A percentile compares a stretch with the other conserved stretches of the same genome.
Evolutionary conservation across 169 alveolate genomes (phyloP).

Genomic region (Amoebophrya sp.): DNA sequence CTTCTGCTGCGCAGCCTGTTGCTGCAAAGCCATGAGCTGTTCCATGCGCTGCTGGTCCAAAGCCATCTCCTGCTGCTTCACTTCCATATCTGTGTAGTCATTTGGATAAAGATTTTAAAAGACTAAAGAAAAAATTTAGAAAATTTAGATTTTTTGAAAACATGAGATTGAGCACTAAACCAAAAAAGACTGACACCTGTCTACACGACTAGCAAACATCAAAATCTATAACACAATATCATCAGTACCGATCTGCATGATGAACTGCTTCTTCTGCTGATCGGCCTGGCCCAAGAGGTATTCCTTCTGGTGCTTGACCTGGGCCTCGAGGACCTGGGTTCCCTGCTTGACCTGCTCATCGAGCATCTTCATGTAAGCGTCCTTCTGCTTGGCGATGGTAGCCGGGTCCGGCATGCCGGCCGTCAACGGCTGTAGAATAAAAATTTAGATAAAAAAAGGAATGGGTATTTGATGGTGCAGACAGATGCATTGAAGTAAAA

Average conservation of each 20-base stretch:
- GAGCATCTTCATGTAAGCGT: not conserved
- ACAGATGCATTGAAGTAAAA: too few relatives aligned
- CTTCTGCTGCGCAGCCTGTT: not conserved
- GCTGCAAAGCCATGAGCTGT: not conserved
- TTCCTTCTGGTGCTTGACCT: not conserved
- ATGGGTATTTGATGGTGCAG: too few relatives aligned
- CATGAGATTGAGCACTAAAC: too few relatives aligned
- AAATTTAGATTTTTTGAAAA: too few relatives aligned
- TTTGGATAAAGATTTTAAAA: too few relatives aligned
- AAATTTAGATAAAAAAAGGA: too few relatives aligned
- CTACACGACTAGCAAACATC: too few relatives aligned
- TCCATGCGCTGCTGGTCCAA: not conserved
- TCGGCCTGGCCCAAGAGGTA: not conserved
- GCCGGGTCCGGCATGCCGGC: slow-evolving; percentile 11
- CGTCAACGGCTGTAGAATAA: too few relatives aligned
- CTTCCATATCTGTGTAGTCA: too few relatives aligned
- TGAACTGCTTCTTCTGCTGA: not conserved
- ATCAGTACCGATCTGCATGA: not conserved
- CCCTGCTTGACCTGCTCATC: not conserved
- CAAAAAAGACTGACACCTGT: too few relatives aligned
- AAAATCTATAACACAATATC: too few relatives aligned
- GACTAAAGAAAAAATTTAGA: too few relatives aligned
- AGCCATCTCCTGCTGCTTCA: not conserved
- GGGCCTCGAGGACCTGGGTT: not conserved
- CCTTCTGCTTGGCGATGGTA: not conserved